These are phyloP conservation scores for Marasmius oreades DNA, from an alignment of 1,284 basidiomycete species.

Conservation along the genomic window DNA sequence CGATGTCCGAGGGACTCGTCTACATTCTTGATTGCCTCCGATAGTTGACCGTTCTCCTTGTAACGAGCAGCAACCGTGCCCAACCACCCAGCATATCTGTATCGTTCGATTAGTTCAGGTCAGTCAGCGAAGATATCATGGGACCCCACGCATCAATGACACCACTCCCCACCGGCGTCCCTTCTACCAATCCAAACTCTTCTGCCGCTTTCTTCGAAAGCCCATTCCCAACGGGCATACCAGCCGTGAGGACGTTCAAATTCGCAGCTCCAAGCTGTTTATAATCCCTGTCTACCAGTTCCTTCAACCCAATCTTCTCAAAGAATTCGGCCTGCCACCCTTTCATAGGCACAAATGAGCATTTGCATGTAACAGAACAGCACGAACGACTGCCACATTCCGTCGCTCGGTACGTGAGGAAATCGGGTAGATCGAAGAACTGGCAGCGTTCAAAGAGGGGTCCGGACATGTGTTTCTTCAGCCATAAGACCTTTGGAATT, in stretches of 20 bases:
- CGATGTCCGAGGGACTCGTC: conserved; percentile 79
- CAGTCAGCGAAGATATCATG: not conserved
- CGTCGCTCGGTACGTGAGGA: conserved; percentile 92
- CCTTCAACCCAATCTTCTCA: conserved; percentile 72
- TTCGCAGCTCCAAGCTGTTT: conserved; percentile 74
- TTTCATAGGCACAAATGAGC: conserved; percentile 82
- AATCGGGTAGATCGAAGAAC: conserved; percentile 98
- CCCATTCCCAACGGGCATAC: conserved; percentile 86
- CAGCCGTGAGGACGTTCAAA: conserved; percentile 80
- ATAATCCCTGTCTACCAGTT: conserved; percentile 68
- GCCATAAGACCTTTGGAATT: conserved; percentile 94
- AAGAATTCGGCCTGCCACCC: conserved; percentile 94
- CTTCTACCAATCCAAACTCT: conserved; percentile 82
- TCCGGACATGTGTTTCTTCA: conserved; percentile 81
- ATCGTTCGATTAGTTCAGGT: conserved; percentile 1
- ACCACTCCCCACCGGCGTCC: conserved; percentile 93
- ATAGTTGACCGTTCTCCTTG: conserved; percentile 50
- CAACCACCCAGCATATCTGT: conserved; percentile 96
- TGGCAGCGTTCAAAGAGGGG: conserved; percentile 76
- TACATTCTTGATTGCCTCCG: conserved; percentile 50
- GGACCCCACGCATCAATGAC: conserved; percentile 87
- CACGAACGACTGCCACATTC: conserved; percentile 76
- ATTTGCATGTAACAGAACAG: conserved; percentile 97
- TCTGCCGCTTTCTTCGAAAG: conserved; percentile 76
- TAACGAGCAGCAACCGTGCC: conserved; percentile 90